phyloP scores from a whole-genome alignment of 257 asterid genomes.

The Capsicum baccatum region DNA sequence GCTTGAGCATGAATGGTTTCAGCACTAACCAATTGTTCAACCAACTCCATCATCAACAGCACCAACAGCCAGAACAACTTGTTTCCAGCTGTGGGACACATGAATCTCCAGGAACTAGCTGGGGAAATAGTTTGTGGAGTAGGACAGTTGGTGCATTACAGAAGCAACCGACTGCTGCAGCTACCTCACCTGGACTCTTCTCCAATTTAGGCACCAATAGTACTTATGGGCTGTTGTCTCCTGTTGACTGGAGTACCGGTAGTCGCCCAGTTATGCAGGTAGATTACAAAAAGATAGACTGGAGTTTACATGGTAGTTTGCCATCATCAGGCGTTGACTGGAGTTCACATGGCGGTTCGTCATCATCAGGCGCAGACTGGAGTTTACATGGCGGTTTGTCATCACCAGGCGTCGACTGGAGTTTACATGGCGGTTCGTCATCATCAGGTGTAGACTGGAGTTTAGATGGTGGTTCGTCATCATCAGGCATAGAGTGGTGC shows the following conservation, averaged over 20 bases:
- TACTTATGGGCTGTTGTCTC: constrained; percentile 50
- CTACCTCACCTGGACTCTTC: constrained; percentile 71
- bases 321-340: constrained; percentile 59
- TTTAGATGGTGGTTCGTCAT: too few species aligned
- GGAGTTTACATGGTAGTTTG: constrained; percentile 64
- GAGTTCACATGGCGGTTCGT: constrained; percentile 59
- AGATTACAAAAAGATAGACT: constrained; percentile 69
- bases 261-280: constrained; percentile 52
- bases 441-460: too few species aligned
- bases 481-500: too few species aligned
- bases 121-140: constrained; percentile 48
- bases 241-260: constrained; percentile 63
- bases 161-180: constrained; percentile 51
- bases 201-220: constrained; percentile 51
- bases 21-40: constrained; percentile 46
- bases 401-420: neutral
- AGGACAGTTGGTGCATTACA: constrained; percentile 49
- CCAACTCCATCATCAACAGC: constrained; percentile 55
- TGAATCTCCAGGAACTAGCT: constrained; percentile 43
- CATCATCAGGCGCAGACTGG: constrained; percentile 63
- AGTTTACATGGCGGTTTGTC: constrained; percentile 55
- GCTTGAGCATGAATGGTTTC: constrained; percentile 38
- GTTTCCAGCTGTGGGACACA: constrained; percentile 45
- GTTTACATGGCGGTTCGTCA: too few species aligned
- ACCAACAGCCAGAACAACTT: constrained; percentile 41